Evolutionary conservation across 106 monocot genomes (phyloP).

Genomic region (Acanthochlamys bracteata): DNA sequence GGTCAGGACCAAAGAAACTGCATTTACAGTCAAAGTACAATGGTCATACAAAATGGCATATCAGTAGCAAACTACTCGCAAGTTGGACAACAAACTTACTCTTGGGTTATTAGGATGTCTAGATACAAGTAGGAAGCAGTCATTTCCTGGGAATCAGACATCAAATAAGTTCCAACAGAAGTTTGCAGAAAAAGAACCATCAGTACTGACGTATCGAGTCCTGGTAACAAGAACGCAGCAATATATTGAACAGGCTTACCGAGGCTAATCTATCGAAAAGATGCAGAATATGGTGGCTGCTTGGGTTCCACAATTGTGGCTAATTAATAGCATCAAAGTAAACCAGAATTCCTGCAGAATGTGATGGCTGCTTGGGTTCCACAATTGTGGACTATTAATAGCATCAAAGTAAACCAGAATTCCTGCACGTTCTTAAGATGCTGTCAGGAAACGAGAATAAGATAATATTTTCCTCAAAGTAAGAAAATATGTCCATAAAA

Average conservation of each 20-base stretch:
- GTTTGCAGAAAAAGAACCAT: not conserved
- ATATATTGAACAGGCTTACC: conserved; percentile 14
- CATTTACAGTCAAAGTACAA: conserved; percentile 3
- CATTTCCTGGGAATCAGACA: conserved; percentile 18
- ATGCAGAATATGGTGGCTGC: conserved; percentile 20
- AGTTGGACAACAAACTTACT: conserved; percentile 17
- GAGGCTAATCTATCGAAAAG: conserved; percentile 22
- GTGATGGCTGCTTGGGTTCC: conserved; percentile 12
- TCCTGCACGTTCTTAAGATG: conserved; percentile 35
- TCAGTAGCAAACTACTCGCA: not conserved
- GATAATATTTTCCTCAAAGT: no score
- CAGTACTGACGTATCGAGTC: no score
- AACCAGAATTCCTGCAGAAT: conserved; percentile 47
- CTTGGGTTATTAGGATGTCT: conserved; percentile 26
- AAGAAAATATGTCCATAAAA: not conserved
- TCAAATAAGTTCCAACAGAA: not conserved
- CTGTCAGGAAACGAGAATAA: conserved; percentile 1
- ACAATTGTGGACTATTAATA: conserved; percentile 25
- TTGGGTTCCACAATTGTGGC: conserved; percentile 16
- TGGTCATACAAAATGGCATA: no score
- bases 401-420: conserved; percentile 37
- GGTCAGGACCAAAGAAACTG: conserved; percentile 29
- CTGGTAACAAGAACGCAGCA: not conserved
- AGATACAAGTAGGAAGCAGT: conserved; percentile 22
- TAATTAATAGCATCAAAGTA: conserved; percentile 29